phyloP scores from a whole-genome alignment of 192 early-diverging fungal species.

The Backusella australiensis region DNA sequence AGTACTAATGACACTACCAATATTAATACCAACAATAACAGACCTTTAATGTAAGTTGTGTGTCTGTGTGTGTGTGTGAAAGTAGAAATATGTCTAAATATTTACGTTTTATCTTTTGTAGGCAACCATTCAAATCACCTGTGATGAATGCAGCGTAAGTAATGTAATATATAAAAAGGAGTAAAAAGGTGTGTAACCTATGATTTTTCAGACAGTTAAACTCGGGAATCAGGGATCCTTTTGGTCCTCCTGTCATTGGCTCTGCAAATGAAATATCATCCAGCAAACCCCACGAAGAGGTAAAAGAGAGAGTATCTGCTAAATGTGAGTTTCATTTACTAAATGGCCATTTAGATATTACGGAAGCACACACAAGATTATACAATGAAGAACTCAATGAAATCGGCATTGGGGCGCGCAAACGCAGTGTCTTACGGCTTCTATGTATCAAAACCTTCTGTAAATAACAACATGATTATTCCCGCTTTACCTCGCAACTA shows the following conservation, averaged over 20 bases:
- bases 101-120: neutral
- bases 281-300: slow-evolving; percentile 3
- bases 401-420: slow-evolving; percentile 3
- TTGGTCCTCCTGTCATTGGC: slow-evolving; percentile 4
- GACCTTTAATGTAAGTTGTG: neutral
- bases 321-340: too few relatives aligned
- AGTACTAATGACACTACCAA: neutral
- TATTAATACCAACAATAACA: neutral
- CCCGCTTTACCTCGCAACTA: slow-evolving; percentile 17
- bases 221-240: slow-evolving; percentile 4
- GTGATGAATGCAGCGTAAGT: slow-evolving; percentile 4
- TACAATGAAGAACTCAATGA: slow-evolving; percentile 14
- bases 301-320: neutral
- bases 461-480: slow-evolving; percentile 24
- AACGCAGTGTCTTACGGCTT: neutral
- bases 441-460: slow-evolving; percentile 12
- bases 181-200: neutral
- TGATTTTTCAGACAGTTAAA: neutral
- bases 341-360: neutral
- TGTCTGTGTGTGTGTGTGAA: neutral
- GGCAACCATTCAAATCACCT: slow-evolving; percentile 3
- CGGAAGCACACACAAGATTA: slow-evolving; percentile 24
- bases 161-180: neutral
- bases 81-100: neutral
- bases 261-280: neutral